Conservation (phyloP, 164 flowering plant species). For the Aristolochia contorta region DNA sequence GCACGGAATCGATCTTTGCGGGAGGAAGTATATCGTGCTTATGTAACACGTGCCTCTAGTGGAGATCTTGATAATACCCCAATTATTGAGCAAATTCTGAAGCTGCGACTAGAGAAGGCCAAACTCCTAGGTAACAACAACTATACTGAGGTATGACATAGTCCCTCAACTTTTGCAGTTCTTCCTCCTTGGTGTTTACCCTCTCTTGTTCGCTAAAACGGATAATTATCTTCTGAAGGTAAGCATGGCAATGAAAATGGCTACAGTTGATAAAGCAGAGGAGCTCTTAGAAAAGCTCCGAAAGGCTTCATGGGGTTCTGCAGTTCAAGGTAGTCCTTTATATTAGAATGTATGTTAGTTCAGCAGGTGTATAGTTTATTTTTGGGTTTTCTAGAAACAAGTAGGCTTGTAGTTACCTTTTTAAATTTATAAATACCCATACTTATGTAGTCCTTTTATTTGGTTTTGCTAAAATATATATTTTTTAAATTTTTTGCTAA, state of each 20-base stretch:
- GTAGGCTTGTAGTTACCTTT: too few relatives aligned
- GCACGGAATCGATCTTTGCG: slow-evolving; percentile 69
- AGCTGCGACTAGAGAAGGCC: slow-evolving; percentile 89
- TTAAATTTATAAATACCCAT: too few relatives aligned
- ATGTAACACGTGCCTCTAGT: slow-evolving; percentile 74
- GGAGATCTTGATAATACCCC: slow-evolving; percentile 82
- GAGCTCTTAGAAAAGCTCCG: slow-evolving; percentile 87
- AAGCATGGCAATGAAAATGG: slow-evolving; percentile 99
- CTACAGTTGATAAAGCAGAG: slow-evolving; percentile 77
- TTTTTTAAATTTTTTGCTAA: too few relatives aligned
- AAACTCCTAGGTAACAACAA: slow-evolving; percentile 82
- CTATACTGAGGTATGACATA: slow-evolving; percentile 77
- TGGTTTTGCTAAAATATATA: too few relatives aligned
- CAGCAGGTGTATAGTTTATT: too few relatives aligned
- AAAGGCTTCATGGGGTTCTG: slow-evolving; percentile 84
- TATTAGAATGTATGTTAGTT: too few relatives aligned
- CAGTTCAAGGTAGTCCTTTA: slow-evolving; percentile 60
- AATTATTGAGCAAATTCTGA: slow-evolving; percentile 73
- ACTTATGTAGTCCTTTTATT: too few relatives aligned
- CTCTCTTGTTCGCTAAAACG: background rate
- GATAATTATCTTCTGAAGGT: slow-evolving; percentile 38
- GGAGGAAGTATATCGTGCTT: slow-evolving; percentile 86
- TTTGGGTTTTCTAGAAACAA: too few relatives aligned
- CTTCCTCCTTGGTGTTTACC: background rate
- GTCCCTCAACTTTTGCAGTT: too few relatives aligned